Evolutionary conservation across 1,284 basidiomycete species (phyloP).

Genomic region (Sanghuangporus sanghuang): DNA sequence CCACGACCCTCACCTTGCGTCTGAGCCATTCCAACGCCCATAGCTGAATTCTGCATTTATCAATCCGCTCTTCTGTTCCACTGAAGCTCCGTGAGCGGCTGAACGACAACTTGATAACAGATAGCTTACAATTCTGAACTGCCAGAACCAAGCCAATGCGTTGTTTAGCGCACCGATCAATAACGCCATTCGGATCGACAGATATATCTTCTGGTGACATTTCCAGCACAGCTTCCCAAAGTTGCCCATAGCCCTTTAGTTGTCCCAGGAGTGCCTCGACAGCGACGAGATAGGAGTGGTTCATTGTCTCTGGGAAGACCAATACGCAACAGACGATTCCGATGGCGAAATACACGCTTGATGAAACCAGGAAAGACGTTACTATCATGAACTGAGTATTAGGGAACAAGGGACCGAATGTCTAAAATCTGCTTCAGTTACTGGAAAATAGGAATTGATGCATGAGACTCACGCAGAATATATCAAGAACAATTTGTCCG

Average conservation of each 20-base stretch:
- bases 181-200: slow-evolving; percentile 26
- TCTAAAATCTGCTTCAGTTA: slow-evolving; percentile 24
- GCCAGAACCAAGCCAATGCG: slow-evolving; percentile 23
- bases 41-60: slow-evolving; percentile 49
- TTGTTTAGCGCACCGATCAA: slow-evolving; percentile 26
- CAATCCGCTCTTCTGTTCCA: slow-evolving; percentile 39
- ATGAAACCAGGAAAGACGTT: slow-evolving; percentile 53
- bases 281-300: slow-evolving; percentile 40
- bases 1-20: slow-evolving; percentile 30
- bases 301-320: slow-evolving; percentile 72
- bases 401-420: slow-evolving; percentile 59
- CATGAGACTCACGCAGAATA: slow-evolving; percentile 48
- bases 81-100: slow-evolving; percentile 20
- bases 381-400: slow-evolving; percentile 57
- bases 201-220: slow-evolving; percentile 31
- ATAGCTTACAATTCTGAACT: slow-evolving; percentile 21
- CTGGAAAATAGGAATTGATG: neutral
- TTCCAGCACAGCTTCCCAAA: slow-evolving; percentile 39
- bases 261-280: slow-evolving; percentile 27
- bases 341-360: slow-evolving; percentile 55
- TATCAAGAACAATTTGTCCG: slow-evolving; percentile 54
- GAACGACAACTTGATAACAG: slow-evolving; percentile 21
- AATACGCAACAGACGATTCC: slow-evolving; percentile 51
- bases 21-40: slow-evolving; percentile 49
- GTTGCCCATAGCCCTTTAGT: slow-evolving; percentile 31